Evolutionary conservation across 768 basidiomycete species (phyloP), one percentile per base, ranked within the genome.

Genomic region (Porpolomopsis calyptriformis): DNA sequence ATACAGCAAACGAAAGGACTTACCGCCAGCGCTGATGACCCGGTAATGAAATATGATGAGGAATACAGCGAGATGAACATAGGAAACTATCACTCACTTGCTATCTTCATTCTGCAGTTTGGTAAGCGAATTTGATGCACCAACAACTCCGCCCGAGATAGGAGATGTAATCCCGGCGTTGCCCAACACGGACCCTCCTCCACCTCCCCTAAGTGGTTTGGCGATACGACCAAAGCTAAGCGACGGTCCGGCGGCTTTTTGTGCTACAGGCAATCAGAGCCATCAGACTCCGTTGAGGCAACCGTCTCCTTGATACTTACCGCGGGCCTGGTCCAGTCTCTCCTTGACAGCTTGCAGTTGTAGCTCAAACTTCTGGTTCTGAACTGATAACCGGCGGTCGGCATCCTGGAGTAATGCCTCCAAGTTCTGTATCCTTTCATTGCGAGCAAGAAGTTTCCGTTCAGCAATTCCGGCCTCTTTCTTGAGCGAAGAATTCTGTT

Each of bases 391-490:
- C 55, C 92, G 78, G 37, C 90, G 83, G 67, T 98, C 92, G 36
- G 94, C 90, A 55, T 93, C 91, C 57, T 91, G 91, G 23, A 98
- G 73, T 29, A 96, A 68, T 2, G 84, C 80, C 64, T 99, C 96
- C 51, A 99, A 74, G 64, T 91, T 94, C 68, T 92, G 86, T 68
- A 99, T 98, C 55, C 96, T 84, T 64, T 98, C 96, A 59, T 97
- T 97, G 47, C 96, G 82, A 29, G 93, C 91, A 55, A 96, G 75
- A 22, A 99, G 69, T 67, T 97, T 97, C 56, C 93, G 85, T 64
- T 99, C 96, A 45, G 94, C 90, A 53, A 94, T 87, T 18, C 89
- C 91, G 25, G 91, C 86, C 65, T 98, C 96, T 68, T 94, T 97
- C 77, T 98, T 98, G 54, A 99, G 70, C 10, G 85, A 78, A 10